These are phyloP conservation scores for Theileria annulata DNA, from an alignment of 169 alveolate genomes.

Conservation along the genomic window DNA sequence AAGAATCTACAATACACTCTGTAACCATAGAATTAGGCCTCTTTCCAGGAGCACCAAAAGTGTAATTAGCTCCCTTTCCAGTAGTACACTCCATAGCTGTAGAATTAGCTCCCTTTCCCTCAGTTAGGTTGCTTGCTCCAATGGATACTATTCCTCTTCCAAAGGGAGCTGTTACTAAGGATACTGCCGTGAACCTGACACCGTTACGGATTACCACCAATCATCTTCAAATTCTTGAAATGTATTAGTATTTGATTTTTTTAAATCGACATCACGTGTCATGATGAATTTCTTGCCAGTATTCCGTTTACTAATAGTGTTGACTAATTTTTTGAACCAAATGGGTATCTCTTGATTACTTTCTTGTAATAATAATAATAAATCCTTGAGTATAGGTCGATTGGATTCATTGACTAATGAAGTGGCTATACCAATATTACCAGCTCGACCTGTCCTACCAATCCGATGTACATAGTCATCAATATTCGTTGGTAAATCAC, in stretches of 20 bases:
- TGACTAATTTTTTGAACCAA: conserved; percentile 77
- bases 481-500: conserved; percentile 92
- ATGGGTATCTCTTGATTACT: conserved; percentile 75
- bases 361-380: conserved; percentile 77
- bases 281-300: conserved; percentile 21
- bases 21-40: no score
- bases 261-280: no score
- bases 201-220: conserved; percentile 50
- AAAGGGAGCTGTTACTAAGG: no score
- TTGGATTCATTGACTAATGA: conserved; percentile 89
- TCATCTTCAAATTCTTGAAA: conserved; percentile 65
- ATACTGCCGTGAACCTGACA: not conserved
- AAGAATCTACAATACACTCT: no score
- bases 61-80: no score
- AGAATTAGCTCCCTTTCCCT: no score
- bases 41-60: no score
- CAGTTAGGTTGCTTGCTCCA: no score
- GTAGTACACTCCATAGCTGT: no score
- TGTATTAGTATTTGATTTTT: conserved; percentile 24
- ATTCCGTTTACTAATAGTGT: not conserved
- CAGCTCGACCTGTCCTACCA: conserved; percentile 99
- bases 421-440: conserved; percentile 96
- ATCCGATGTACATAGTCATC: conserved; percentile 94
- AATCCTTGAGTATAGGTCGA: conserved; percentile 84
- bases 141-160: no score